Base-by-base conservation (phyloP, 257 asterid genomes). In the Paulownia fortunei region DNA sequence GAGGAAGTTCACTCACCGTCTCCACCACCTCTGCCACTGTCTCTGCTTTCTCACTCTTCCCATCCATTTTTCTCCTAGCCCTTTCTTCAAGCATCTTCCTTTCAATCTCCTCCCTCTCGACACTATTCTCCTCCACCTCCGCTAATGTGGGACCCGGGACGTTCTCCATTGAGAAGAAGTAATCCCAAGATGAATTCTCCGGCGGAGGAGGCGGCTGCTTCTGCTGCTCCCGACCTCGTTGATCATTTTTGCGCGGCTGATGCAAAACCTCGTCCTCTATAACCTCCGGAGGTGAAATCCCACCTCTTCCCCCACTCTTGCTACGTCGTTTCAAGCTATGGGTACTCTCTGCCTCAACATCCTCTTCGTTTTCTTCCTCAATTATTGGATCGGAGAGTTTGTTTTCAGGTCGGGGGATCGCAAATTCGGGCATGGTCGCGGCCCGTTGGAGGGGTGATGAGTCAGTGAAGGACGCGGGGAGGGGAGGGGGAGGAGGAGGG, bases 351-450 rank as follows among this genome's bases (percentile, higher is more conserved):
- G 32, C 37, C 58, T 87, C 94, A 39, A 65, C 42, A 5, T 91
- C 97, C 41, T 89, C 96, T 66, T 91, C 97, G n/a, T 85, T 73
- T 77, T 89, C 98, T 26, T 93, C 97, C 78, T 91, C 98, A 0
- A 87, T 79, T 6, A 95, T 93, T 64, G 97, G 80, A 47, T 90
- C 96, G 2, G 89, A 63, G 23, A 81, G 87, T 49, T 84, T 87
- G 79, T 81, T 76, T 1, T 82, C 88, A 2, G 89, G 80, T 6
- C 46, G 55, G 7, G 90, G 94, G 23, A 86, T 85, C 19, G 84
- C 56, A 72, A 92, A 88, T 72, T 92, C 98, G 2, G 98, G 99
- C 96, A 89, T 89, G 39, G 96, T 88, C 21, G 86, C 87, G 1
- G 99, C 91, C 13, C 99, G 92, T 79, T 93, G 98, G 27, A 96